phyloP scores from a whole-genome alignment of 495 filamentous ascomycete species.

The Hypomontagnella submonticulosa region DNA sequence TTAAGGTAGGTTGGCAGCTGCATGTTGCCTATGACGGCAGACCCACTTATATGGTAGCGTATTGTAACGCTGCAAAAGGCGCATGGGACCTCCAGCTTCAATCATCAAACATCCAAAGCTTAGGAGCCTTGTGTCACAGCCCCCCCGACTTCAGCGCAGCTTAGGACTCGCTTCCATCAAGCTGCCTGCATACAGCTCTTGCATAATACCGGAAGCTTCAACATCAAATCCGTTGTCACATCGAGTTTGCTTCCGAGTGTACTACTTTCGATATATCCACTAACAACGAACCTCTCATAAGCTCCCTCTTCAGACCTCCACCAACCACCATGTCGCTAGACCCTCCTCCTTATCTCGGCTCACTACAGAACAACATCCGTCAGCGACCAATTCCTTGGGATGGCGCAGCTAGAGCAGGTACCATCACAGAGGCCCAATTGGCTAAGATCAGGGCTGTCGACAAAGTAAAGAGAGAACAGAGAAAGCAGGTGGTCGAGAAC shows the following conservation, averaged over 20 bases:
- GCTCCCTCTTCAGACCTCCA: constrained; percentile 3
- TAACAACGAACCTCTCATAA: constrained; percentile 12
- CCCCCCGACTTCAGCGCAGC: constrained; percentile 18
- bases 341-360: constrained; percentile 87
- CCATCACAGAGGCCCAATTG: constrained; percentile 92
- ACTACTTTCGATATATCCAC: constrained; percentile 2
- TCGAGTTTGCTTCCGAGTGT: constrained; percentile 25
- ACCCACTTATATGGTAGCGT: constrained; percentile 34
- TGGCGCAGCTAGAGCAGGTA: constrained; percentile 91
- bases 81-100: constrained; percentile 30
- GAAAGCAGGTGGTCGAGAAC: constrained; percentile 79
- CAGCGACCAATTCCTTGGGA: constrained; percentile 97
- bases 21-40: constrained; percentile 41
- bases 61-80: constrained; percentile 34
- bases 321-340: constrained; percentile 83
- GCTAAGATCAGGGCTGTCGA: constrained; percentile 98
- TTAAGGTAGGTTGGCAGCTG: constrained; percentile 6
- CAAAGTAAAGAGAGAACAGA: constrained; percentile 86
- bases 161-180: constrained; percentile 1
- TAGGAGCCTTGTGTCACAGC: constrained; percentile 22
- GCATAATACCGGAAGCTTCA: constrained; percentile 11
- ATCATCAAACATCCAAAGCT: constrained; percentile 11
- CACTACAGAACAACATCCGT: constrained; percentile 94
- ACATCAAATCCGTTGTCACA: constrained; percentile 10
- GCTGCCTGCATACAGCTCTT: constrained; percentile 13